phyloP scores from a whole-genome alignment of 345 rosid genomes.

The Sisymbrium altissimum region DNA sequence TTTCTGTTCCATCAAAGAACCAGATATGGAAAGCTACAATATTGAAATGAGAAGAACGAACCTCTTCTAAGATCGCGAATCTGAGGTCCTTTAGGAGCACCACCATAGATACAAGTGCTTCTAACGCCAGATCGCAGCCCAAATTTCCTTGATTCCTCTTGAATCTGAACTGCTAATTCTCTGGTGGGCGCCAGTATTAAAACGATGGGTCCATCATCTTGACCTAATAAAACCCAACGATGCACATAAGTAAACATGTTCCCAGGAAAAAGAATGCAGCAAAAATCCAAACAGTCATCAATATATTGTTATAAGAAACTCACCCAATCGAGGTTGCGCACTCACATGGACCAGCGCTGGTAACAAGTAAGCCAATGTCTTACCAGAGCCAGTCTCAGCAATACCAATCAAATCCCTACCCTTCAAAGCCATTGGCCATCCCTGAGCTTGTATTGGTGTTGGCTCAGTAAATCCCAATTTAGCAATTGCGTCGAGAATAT shows the following conservation, averaged over 20 bases:
- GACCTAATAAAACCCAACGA: constrained; percentile 34
- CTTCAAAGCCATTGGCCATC: constrained; percentile 98
- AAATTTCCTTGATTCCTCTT: constrained; percentile 81
- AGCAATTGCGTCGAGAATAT: constrained; percentile 79
- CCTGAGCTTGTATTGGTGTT: constrained; percentile 91
- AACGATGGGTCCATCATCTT: constrained; percentile 85
- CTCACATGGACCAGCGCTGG: constrained; percentile 91
- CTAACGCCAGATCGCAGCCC: constrained; percentile 58
- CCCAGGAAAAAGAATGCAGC: neutral
- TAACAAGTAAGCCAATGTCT: constrained; percentile 88
- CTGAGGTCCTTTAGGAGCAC: constrained; percentile 98
- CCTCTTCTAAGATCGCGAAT: constrained; percentile 93
- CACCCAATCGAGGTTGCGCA: constrained; percentile 92
- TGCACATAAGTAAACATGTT: constrained; percentile 1
- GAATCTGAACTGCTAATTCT: constrained; percentile 96
- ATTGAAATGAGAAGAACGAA: constrained; percentile 10
- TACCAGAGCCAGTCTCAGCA: constrained; percentile 98
- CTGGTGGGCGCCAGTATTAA: constrained; percentile 92
- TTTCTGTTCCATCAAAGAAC: neutral
- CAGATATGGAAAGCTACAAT: neutral
- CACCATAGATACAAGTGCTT: constrained; percentile 92
- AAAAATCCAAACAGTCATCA: neutral
- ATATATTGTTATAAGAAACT: constrained; percentile 17
- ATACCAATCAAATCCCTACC: constrained; percentile 92
- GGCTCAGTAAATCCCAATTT: constrained; percentile 91